A percentile compares a stretch with the other conserved stretches of the same genome.
phyloP scores from a whole-genome alignment of 2,329 filamentous ascomycete species.

The Aspergillus sp. region DNA sequence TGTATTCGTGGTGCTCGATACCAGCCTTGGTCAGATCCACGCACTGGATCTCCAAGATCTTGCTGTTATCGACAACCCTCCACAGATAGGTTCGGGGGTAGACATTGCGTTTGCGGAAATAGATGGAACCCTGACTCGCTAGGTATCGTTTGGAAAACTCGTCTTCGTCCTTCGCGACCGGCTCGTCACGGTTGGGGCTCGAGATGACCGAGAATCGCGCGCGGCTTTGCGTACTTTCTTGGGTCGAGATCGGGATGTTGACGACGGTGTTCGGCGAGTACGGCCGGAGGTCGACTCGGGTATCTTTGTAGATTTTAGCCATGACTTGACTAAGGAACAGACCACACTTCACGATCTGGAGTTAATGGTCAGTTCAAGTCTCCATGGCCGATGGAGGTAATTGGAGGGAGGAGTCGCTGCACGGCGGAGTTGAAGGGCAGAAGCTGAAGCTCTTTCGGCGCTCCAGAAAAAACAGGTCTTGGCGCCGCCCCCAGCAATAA shows the following conservation, averaged over 20 bases:
- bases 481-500: conserved; percentile 26
- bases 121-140: conserved; percentile 77
- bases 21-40: conserved; percentile 75
- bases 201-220: conserved; percentile 51
- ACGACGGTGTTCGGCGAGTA: conserved; percentile 69
- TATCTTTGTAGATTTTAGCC: conserved; percentile 82
- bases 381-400: conserved; percentile 33
- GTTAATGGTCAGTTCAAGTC: conserved; percentile 30
- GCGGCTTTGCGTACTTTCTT: conserved; percentile 49
- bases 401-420: conserved; percentile 19
- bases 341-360: conserved; percentile 24
- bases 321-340: conserved; percentile 47
- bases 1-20: conserved; percentile 65
- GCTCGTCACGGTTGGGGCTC: conserved; percentile 41
- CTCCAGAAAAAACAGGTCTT: conserved; percentile 42
- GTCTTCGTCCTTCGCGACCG: conserved; percentile 60
- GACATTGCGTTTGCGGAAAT: conserved; percentile 74
- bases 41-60: conserved; percentile 77
- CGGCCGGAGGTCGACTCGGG: conserved; percentile 78
- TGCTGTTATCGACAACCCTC: conserved; percentile 80
- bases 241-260: conserved; percentile 65
- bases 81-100: conserved; percentile 87
- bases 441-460: conserved; percentile 28
- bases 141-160: conserved; percentile 72
- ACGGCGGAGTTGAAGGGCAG: conserved; percentile 30